Evolutionary conservation across 2,329 filamentous ascomycete genomes (phyloP).

Genomic region (Hymenoscyphus fraxineus): DNA sequence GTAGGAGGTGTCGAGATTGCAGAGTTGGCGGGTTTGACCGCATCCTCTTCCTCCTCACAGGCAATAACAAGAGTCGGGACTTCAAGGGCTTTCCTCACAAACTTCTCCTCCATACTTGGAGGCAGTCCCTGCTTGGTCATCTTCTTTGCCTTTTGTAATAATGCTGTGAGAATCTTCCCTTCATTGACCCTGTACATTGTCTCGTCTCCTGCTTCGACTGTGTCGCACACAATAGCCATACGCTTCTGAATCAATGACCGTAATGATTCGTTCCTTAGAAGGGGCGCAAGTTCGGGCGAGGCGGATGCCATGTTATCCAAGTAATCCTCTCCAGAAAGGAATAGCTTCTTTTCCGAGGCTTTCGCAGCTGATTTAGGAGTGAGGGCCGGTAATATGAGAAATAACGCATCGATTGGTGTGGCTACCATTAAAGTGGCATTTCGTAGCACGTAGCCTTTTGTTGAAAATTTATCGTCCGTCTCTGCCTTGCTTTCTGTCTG

Average conservation of each 20-base stretch:
- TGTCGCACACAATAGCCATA: constrained; percentile 72
- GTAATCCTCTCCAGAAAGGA: constrained; percentile 68
- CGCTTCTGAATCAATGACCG: constrained; percentile 56
- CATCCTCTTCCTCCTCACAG: constrained; percentile 44
- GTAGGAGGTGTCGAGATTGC: constrained; percentile 32
- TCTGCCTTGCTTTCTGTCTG: constrained; percentile 27
- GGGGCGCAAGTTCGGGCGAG: constrained; percentile 54
- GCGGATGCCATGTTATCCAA: constrained; percentile 57
- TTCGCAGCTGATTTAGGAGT: constrained; percentile 42
- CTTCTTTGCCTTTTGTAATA: constrained; percentile 67
- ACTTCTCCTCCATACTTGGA: constrained; percentile 77
- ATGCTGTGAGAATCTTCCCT: constrained; percentile 60
- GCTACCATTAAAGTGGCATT: constrained; percentile 76
- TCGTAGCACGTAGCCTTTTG: constrained; percentile 55
- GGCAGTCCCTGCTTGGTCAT: constrained; percentile 68
- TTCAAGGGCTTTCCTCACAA: constrained; percentile 72
- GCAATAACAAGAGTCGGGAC: constrained; percentile 69
- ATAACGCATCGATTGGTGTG: constrained; percentile 79
- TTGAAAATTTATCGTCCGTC: constrained; percentile 12
- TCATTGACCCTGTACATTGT: constrained; percentile 78
- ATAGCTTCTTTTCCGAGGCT: constrained; percentile 55
- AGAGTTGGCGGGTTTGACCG: constrained; percentile 21
- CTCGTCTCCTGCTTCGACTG: constrained; percentile 77
- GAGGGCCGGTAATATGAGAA: constrained; percentile 75
- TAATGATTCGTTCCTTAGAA: constrained; percentile 47